Conservation (phyloP, 805 yeast genomes). For the Citeromyces matritensis region DNA sequence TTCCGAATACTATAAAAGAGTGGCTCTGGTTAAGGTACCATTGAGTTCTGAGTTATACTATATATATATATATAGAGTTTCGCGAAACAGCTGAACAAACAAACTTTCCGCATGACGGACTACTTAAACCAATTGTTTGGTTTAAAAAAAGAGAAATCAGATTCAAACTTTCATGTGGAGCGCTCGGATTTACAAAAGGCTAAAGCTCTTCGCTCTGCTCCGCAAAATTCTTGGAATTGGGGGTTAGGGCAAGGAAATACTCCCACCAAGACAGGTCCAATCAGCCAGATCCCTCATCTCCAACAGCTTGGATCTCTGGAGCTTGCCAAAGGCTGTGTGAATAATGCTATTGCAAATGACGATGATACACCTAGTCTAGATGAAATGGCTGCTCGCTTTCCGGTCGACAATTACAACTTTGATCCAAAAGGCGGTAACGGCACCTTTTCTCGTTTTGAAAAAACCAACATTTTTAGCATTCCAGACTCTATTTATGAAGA, state of each 20-base stretch:
- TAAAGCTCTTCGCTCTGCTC: too few species aligned
- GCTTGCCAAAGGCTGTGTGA: constrained; percentile 50
- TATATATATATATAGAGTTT: too few species aligned
- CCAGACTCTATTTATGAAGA: constrained; percentile 75
- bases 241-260: too few species aligned
- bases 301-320: constrained; percentile 17
- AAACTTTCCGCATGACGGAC: constrained; percentile 1
- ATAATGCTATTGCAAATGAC: constrained; percentile 40
- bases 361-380: constrained; percentile 40
- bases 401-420: constrained; percentile 53
- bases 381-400: constrained; percentile 42
- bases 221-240: too few species aligned
- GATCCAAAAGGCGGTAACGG: constrained; percentile 27
- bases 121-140: constrained; percentile 1
- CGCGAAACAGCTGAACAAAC: too few species aligned
- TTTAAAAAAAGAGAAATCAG: background rate
- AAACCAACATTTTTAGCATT: constrained; percentile 47
- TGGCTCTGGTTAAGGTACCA: too few species aligned
- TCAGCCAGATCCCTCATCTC: too few species aligned
- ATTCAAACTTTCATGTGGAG: too few species aligned
- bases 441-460: constrained; percentile 63
- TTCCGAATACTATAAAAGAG: too few species aligned
- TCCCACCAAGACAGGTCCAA: too few species aligned
- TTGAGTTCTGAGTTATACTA: too few species aligned
- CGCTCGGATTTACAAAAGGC: too few species aligned